phyloP scores from a whole-genome alignment of 192 early-diverging fungal genomes.

The Rhizophagus clarus region DNA sequence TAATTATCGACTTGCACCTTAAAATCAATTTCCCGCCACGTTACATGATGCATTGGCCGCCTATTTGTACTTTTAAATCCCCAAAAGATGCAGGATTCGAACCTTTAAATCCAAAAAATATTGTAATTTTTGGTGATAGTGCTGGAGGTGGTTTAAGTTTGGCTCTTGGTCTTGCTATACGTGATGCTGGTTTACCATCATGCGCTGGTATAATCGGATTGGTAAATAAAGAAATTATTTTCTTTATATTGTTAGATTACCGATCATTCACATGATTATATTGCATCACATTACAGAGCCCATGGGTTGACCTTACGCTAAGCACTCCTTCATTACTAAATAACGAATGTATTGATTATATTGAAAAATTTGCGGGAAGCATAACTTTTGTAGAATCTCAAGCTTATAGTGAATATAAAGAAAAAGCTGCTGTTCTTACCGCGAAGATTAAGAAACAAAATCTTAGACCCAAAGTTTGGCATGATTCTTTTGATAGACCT shows the following conservation, averaged over 20 bases:
- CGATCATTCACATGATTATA: not conserved
- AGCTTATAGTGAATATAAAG: constrained; percentile 35
- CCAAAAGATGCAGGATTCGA: no score
- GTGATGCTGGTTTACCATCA: no score
- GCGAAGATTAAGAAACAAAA: constrained; percentile 29
- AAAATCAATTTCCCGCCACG: no score
- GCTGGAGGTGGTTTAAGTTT: constrained; percentile 67
- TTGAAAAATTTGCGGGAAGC: constrained; percentile 30
- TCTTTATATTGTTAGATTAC: not conserved
- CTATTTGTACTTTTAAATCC: no score
- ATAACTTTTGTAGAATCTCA: constrained; percentile 34
- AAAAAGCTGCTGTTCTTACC: constrained; percentile 29
- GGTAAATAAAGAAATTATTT: constrained; percentile 1
- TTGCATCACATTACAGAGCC: not conserved
- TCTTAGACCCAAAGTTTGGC: not conserved
- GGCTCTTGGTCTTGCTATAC: no score
- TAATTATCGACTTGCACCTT: no score
- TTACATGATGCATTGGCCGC: no score
- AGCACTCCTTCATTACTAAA: constrained; percentile 46
- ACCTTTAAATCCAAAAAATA: constrained; percentile 54
- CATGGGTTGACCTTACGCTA: constrained; percentile 51
- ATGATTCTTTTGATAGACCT: constrained; percentile 32
- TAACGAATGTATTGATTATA: constrained; percentile 39
- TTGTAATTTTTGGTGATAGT: constrained; percentile 72
- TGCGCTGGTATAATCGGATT: constrained; percentile 57